Conservation (phyloP, 2,329 filamentous ascomycete genomes). For the Claviceps sp. region DNA sequence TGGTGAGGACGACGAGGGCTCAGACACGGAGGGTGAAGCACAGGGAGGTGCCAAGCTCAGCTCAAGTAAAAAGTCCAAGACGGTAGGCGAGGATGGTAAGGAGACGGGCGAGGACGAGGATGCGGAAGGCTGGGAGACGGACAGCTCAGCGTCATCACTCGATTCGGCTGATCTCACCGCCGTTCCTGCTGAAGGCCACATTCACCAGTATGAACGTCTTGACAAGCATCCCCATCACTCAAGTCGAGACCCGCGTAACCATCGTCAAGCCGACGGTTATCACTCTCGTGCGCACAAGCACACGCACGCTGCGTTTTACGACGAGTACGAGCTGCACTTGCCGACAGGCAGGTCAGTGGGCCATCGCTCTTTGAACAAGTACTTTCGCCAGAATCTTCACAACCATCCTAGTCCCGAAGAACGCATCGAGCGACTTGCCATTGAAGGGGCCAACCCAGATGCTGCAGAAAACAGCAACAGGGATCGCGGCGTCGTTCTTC, state of each 20-base stretch:
- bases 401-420: constrained; percentile 71
- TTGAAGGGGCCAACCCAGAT: constrained; percentile 29
- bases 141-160: constrained; percentile 77
- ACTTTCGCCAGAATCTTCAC: constrained; percentile 86
- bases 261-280: constrained; percentile 63
- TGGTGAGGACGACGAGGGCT: constrained; percentile 47
- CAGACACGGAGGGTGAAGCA: constrained; percentile 26
- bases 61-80: constrained; percentile 39
- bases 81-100: constrained; percentile 36
- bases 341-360: constrained; percentile 82
- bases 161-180: constrained; percentile 74
- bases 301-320: constrained; percentile 66
- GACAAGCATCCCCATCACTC: constrained; percentile 65
- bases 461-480: constrained; percentile 23
- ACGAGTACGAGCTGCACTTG: constrained; percentile 87
- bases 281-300: constrained; percentile 72
- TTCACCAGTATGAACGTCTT: constrained; percentile 59
- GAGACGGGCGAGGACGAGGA: constrained; percentile 38
- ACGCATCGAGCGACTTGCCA: constrained; percentile 52
- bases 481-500: constrained; percentile 9
- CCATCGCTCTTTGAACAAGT: constrained; percentile 74
- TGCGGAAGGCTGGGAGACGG: constrained; percentile 88
- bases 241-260: constrained; percentile 54
- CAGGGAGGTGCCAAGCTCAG: constrained; percentile 58
- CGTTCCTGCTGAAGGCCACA: constrained; percentile 60